phyloP scores from a whole-genome alignment of 2,329 filamentous ascomycete species.

The Colletotrichum gloeosporioides region DNA sequence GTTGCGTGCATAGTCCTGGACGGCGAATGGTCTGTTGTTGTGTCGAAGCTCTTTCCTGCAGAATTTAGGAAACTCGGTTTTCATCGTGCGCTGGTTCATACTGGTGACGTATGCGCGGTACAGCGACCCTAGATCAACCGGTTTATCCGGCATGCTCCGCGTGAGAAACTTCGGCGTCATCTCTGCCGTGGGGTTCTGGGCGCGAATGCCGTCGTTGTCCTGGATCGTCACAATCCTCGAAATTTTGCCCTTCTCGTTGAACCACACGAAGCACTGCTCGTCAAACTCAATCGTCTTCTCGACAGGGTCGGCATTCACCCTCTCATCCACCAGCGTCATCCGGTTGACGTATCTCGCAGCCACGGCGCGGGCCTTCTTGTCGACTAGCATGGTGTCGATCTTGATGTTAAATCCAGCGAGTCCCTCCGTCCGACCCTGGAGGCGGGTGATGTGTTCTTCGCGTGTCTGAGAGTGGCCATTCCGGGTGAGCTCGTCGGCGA shows the following conservation, averaged over 20 bases:
- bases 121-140: background rate
- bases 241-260: conserved; percentile 14
- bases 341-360: conserved; percentile 14
- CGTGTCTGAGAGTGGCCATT: conserved; percentile 10
- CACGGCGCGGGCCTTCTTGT: conserved; percentile 4
- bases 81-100: conserved; percentile 35
- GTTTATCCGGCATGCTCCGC: background rate
- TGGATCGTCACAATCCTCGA: conserved; percentile 13
- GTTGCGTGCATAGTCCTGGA: conserved; percentile 30
- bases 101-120: conserved; percentile 35
- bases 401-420: conserved; percentile 7
- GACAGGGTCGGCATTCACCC: background rate
- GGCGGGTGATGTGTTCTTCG: conserved; percentile 11
- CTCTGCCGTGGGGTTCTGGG: background rate
- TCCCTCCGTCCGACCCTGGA: background rate
- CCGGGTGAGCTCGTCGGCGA: conserved; percentile 5
- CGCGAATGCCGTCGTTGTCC: conserved; percentile 16
- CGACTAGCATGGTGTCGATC: conserved; percentile 14
- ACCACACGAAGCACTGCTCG: conserved; percentile 21
- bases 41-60: conserved; percentile 32
- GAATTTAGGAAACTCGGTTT: conserved; percentile 27
- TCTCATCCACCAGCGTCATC: background rate
- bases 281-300: conserved; percentile 9
- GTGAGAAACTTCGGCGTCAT: conserved; percentile 9
- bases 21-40: conserved; percentile 30